These are phyloP conservation scores for Podochytrium sp. DNA, from an alignment of 192 early-diverging fungal species.

Conservation along the genomic window DNA sequence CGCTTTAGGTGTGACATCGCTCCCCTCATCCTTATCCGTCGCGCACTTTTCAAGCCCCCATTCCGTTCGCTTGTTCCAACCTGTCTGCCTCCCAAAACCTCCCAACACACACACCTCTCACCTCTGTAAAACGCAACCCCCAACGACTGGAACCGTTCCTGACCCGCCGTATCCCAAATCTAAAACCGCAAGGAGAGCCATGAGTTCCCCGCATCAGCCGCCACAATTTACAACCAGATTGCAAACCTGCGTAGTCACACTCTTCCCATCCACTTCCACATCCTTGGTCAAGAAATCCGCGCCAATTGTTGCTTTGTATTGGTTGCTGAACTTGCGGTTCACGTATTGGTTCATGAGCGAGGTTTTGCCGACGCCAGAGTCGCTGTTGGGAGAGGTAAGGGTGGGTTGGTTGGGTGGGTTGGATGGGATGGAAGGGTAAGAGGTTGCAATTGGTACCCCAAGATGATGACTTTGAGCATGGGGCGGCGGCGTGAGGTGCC, in stretches of 20 bases:
- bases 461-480: slow-evolving; percentile 75
- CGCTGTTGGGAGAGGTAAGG: slow-evolving; percentile 17
- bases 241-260: slow-evolving; percentile 95
- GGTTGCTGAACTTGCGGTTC: slow-evolving; percentile 92
- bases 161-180: slow-evolving; percentile 99
- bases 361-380: slow-evolving; percentile 88
- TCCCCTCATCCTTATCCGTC: no score
- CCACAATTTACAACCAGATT: no score
- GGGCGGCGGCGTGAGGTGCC: not conserved
- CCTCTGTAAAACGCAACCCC: slow-evolving; percentile 97
- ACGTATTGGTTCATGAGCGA: slow-evolving; percentile 99
- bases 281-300: slow-evolving; percentile 99
- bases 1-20: no score
- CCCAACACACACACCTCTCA: not conserved
- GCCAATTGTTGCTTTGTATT: slow-evolving; percentile 99
- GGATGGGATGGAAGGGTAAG: not conserved
- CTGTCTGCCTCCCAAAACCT: no score
- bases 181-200: slow-evolving; percentile 36
- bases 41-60: no score
- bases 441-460: slow-evolving; percentile 47
- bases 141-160: slow-evolving; percentile 97
- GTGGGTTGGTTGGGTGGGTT: no score
- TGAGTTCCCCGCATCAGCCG: not conserved
- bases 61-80: no score
- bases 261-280: slow-evolving; percentile 86